These are phyloP conservation scores for Xylaria sp. DNA, from an alignment of 2,329 filamentous ascomycete species.

Conservation along the genomic window DNA sequence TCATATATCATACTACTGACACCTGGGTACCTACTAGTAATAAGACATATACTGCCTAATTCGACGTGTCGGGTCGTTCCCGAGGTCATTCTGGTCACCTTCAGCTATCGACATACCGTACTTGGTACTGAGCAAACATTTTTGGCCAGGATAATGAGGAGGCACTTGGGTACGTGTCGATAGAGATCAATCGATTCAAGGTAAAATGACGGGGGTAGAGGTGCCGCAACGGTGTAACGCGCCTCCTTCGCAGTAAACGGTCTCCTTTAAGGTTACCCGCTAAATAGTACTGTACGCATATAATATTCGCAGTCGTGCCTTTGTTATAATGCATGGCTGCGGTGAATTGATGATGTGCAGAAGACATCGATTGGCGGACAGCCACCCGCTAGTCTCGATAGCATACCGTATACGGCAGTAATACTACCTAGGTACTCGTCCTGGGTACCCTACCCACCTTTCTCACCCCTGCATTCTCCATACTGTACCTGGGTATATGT, in stretches of 20 bases:
- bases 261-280: conserved; percentile 7
- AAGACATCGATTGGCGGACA: conserved; percentile 21
- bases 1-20: no score
- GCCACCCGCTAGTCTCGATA: conserved; percentile 19
- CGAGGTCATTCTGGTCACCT: no score
- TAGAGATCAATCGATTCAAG: background rate
- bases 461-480: conserved; percentile 21
- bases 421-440: conserved; percentile 13
- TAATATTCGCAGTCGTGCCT: background rate
- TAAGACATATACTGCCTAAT: no score
- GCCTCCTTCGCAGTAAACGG: background rate
- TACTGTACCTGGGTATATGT: background rate
- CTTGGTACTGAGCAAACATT: no score
- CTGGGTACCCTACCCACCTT: background rate
- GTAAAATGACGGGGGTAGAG: background rate
- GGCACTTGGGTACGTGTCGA: no score
- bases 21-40: no score
- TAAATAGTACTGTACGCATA: background rate
- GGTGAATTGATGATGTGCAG: conserved; percentile 39
- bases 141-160: background rate
- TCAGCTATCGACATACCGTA: background rate
- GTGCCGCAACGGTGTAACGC: background rate
- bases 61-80: no score
- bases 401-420: conserved; percentile 14
- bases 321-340: conserved; percentile 24